Percentiles rank a stretch among this genome's conserved stretches.
phyloP scores from a whole-genome alignment of 1,284 basidiomycete genomes.

The Exobasidium cylindrosporum region DNA sequence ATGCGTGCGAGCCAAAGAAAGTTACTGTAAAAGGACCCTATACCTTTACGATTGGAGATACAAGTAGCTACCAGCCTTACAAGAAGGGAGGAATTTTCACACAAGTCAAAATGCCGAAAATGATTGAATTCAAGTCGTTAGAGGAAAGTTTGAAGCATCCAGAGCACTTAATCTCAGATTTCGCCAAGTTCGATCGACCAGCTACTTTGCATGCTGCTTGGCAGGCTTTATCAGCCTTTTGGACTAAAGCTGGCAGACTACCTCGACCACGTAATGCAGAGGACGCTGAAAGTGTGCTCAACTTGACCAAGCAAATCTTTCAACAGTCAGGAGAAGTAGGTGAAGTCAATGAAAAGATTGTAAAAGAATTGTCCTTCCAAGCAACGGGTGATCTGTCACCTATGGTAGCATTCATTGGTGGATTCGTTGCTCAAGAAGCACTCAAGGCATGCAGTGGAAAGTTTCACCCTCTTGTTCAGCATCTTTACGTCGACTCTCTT shows the following conservation, averaged over 20 bases:
- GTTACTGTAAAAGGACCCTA: constrained; percentile 76
- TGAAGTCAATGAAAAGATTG: constrained; percentile 71
- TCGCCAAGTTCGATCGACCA: constrained; percentile 94
- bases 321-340: constrained; percentile 65
- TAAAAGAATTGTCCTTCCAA: constrained; percentile 86
- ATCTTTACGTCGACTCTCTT: constrained; percentile 95
- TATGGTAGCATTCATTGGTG: constrained; percentile 88
- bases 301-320: constrained; percentile 72
- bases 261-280: constrained; percentile 79
- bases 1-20: constrained; percentile 85
- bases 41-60: constrained; percentile 56
- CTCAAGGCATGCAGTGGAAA: constrained; percentile 97
- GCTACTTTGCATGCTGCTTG: constrained; percentile 87
- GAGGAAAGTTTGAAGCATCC: constrained; percentile 78
- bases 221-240: constrained; percentile 85
- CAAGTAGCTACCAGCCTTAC: constrained; percentile 64
- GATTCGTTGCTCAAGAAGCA: constrained; percentile 96
- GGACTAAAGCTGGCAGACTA: constrained; percentile 66
- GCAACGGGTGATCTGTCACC: constrained; percentile 90
- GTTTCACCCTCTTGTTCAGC: constrained; percentile 94
- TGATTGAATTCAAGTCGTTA: constrained; percentile 78
- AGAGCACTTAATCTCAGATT: constrained; percentile 92
- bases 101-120: constrained; percentile 98
- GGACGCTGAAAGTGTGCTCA: constrained; percentile 73
- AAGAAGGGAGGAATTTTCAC: constrained; percentile 90